Base-by-base conservation (phyloP, 306 rosid species). In the Cicer judaicum region DNA sequence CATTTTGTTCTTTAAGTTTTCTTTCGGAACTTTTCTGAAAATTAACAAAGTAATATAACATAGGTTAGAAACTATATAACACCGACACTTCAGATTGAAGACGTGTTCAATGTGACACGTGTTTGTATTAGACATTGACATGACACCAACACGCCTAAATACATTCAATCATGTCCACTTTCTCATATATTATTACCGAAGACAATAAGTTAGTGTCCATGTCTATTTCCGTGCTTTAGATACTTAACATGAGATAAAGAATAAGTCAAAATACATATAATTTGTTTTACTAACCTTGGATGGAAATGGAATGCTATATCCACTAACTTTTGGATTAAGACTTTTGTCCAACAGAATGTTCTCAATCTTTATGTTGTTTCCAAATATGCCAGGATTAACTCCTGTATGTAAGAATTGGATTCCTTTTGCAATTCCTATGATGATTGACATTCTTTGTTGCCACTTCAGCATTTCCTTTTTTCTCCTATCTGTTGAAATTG, bases 371-470 rank as follows among this genome's bases (percentile, higher is more conserved):
- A 94, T 64, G 54, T 82, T 76, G 77, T 91, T 94, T n/a, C 96
- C 95, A 66, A 72, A 88, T 69, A 91, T 81, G 29, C 90, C 91
- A 9, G 90, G 87, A 11, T 74, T 83, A 53, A 91, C 78, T 38
- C 93, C 89, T 0, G 84, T 83, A 84, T 94, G 98, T 72, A 94
- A 74, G 79, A 83, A 90, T 83, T 89, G 91, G 43, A 92, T 84
- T 73, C 95, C 98, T 63, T 88, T 86, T 8, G 88, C 95, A 48
- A 88, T 72, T 16, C 95, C 90, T 13, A 85, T 86, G 62, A 83
- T 64, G 10, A 94, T 88, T 61, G 85, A 87, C 93, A 94, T 87
- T 85, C 98, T 94, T 68, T 91, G 95, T 36, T 92, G 90, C 98
- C 97, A 94, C 82, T 91, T 94, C 59, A 91, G 81, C 85, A 77